Percentiles rank a stretch among this genome's conserved stretches.
Evolutionary conservation across 805 yeast genomes (phyloP).

Genomic region (Nakazawaea ambrosiae): DNA sequence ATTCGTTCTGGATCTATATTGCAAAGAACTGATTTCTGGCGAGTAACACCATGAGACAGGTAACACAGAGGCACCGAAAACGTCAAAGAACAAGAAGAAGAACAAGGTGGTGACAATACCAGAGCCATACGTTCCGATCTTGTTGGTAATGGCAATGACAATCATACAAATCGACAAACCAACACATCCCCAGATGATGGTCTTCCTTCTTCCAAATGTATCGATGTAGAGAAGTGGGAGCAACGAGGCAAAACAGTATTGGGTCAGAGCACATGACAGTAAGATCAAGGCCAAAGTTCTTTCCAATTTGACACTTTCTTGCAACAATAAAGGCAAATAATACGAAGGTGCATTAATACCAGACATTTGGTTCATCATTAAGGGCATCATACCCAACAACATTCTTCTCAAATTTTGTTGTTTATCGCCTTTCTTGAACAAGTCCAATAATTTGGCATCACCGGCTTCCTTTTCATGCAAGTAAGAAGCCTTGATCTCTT

Average conservation of each 20-base stretch:
- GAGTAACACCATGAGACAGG: slow-evolving; percentile 61
- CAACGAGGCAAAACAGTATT: slow-evolving; percentile 14
- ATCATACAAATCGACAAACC: slow-evolving; percentile 33
- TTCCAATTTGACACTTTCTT: slow-evolving; percentile 8
- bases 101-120: slow-evolving; percentile 22
- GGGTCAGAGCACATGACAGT: slow-evolving; percentile 8
- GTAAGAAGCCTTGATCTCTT: slow-evolving; percentile 12
- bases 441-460: slow-evolving; percentile 26
- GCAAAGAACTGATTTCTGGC: slow-evolving; percentile 55
- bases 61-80: slow-evolving; percentile 49
- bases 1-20: slow-evolving; percentile 53
- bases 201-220: slow-evolving; percentile 24
- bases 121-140: slow-evolving; percentile 16
- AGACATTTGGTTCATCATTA: slow-evolving; percentile 64
- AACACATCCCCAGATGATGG: slow-evolving; percentile 16
- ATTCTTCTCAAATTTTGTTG: slow-evolving; percentile 57
- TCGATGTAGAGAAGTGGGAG: slow-evolving; percentile 32
- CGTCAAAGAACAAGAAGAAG: slow-evolving; percentile 45
- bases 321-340: slow-evolving; percentile 23
- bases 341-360: slow-evolving; percentile 69
- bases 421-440: slow-evolving; percentile 31
- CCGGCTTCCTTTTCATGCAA: slow-evolving; percentile 9
- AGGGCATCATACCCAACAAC: slow-evolving; percentile 55
- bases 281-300: slow-evolving; percentile 7
- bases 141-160: slow-evolving; percentile 25